Conservation (phyloP, 257 asterid species). For the Gardenia jasminoides region DNA sequence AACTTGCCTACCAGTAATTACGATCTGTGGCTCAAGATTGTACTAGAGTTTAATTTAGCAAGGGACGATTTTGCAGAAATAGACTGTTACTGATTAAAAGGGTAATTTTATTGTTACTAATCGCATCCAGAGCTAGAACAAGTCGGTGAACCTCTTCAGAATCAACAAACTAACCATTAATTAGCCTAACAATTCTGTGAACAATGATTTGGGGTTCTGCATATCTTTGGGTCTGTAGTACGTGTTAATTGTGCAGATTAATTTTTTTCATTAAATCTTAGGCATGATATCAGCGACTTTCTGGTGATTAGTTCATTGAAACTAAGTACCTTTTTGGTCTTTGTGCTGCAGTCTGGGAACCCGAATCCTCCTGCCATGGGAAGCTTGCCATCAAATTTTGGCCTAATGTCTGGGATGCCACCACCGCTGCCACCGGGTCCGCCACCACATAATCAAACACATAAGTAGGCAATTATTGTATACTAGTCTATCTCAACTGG, state of each 20-base stretch:
- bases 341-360: slow-evolving; percentile 66
- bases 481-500: background rate
- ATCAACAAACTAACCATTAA: no score
- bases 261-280: background rate
- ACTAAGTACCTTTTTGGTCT: background rate
- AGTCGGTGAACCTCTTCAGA: no score
- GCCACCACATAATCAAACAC: slow-evolving; percentile 83
- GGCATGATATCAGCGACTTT: background rate
- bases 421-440: slow-evolving; percentile 98
- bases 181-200: no score
- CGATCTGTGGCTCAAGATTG: no score
- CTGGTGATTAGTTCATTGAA: background rate
- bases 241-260: background rate
- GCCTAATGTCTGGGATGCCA: slow-evolving; percentile 66
- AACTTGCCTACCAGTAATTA: no score
- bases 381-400: slow-evolving; percentile 51
- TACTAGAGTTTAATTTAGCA: no score
- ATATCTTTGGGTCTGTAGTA: background rate
- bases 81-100: no score
- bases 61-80: no score
- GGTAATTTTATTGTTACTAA: no score
- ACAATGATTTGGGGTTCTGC: no score
- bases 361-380: slow-evolving; percentile 59
- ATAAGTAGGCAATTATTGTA: slow-evolving; percentile 33
- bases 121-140: no score